Base-by-base conservation (phyloP, 2,329 filamentous ascomycete species). In the Sarocladiaceae sp. region DNA sequence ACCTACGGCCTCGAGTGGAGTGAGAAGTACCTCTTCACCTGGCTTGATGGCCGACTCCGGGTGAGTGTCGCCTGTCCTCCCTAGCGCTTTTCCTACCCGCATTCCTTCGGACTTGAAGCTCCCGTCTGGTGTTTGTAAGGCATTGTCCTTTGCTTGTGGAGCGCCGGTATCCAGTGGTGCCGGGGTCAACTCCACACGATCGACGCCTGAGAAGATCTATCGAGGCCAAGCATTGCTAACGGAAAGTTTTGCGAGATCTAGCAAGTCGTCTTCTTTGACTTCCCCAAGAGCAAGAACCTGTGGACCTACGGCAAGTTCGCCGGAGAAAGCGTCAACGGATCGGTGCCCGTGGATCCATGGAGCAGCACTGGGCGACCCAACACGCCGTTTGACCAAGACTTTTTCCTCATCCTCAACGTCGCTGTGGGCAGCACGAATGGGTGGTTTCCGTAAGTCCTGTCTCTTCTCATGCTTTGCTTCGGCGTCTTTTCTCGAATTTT, bases 1-100 rank as follows among this genome's bases (percentile, higher is more conserved):
- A 77, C 69, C 1, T 78, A 66, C 48, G 74, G 72, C 4, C 50
- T 77, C 13, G 70, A 76, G 50, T 78, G 74, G 74, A 66, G 62
- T 2, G 61, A 68, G 41, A 64, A 70, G 33, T 75, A 76, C 57
- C 60, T 78, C 16, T 76, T 72, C 59, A 74, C 70, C 20, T 78
- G 72, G 53, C 57, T 76, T 29, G 70, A 77, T 54, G 65, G 59
- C 51, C 62, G 65, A 20, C 40, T 43, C 16, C 40, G 40, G 6
- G 40, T 43, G 23, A 43, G 40, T 43, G 15, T 33, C 11, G 7
- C 9, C 15, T 33, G 9, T 33, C 26, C 26, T 29, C 13, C 13
- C 13, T 13, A 9, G 7, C 13, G 26, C 26, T 29, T 13, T 29
- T 29, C 26, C n/a, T n/a, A n/a, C n/a, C n/a, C n/a, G n/a, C n/a